Evolutionary conservation across 2,329 filamentous ascomycete species (phyloP).

Genomic region (Botrytis fragariae): DNA sequence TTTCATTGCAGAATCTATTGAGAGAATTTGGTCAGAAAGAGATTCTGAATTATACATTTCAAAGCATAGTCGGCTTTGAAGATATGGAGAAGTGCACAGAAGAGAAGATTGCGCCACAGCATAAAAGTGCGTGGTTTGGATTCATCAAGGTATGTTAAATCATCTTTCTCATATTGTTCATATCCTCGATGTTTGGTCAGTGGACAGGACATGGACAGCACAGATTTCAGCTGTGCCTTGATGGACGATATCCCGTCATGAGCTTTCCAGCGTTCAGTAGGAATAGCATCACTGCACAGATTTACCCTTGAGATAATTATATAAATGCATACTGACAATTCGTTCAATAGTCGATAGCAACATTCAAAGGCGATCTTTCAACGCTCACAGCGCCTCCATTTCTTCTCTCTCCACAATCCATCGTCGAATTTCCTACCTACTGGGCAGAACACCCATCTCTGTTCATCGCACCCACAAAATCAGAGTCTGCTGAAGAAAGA

Average conservation of each 20-base stretch:
- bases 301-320: not conserved
- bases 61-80: not conserved
- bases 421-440: slow-evolving; percentile 78
- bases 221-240: not conserved
- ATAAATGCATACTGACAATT: not conserved
- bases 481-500: slow-evolving; percentile 63
- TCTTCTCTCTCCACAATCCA: slow-evolving; percentile 73
- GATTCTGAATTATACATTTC: not conserved
- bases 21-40: not conserved
- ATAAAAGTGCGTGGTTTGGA: slow-evolving; percentile 36
- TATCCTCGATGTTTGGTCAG: not conserved
- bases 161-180: not conserved
- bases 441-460: slow-evolving; percentile 76
- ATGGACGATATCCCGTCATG: too few species aligned
- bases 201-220: not conserved
- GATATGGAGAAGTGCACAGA: slow-evolving; percentile 17
- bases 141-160: slow-evolving; percentile 35
- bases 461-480: slow-evolving; percentile 77
- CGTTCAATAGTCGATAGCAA: slow-evolving; percentile 61
- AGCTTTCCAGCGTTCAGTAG: not conserved
- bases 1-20: not conserved
- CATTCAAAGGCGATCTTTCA: slow-evolving; percentile 78
- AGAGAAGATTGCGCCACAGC: slow-evolving; percentile 30
- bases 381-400: slow-evolving; percentile 82
- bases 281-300: not conserved